These are phyloP conservation scores for Globisporangium emineosum DNA, from an alignment of 352 stramenopile genomes.

Conservation along the genomic window DNA sequence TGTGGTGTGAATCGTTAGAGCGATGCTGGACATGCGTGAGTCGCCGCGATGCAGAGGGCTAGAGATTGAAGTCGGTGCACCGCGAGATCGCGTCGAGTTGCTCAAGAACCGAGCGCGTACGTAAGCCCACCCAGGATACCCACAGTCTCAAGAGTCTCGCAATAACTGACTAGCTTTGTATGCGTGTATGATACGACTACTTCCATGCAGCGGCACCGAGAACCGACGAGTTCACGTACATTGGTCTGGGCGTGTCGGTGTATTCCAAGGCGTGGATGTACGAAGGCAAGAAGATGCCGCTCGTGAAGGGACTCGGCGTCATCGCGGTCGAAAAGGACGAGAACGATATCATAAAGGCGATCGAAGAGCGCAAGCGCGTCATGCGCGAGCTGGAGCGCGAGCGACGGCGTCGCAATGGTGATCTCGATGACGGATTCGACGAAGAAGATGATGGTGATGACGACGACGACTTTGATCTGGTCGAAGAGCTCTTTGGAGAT, in stretches of 20 bases:
- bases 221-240: constrained; percentile 52
- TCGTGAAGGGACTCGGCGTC: constrained; percentile 48
- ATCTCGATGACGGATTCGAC: constrained; percentile 14
- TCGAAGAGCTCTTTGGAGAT: constrained; percentile 23
- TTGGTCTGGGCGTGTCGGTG: constrained; percentile 56
- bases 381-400: constrained; percentile 38
- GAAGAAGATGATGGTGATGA: constrained; percentile 33
- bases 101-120: constrained; percentile 43
- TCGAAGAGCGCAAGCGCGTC: constrained; percentile 66
- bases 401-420: constrained; percentile 24
- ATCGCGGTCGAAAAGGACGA: constrained; percentile 47
- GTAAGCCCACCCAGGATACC: too few relatives aligned
- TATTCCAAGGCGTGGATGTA: constrained; percentile 63
- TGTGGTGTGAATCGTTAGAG: constrained; percentile 9
- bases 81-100: constrained; percentile 42
- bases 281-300: constrained; percentile 48
- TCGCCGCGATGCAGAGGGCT: constrained; percentile 56
- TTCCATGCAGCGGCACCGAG: constrained; percentile 30
- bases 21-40: constrained; percentile 50
- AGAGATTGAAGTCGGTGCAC: constrained; percentile 35
- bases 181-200: background rate
- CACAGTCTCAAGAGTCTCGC: background rate
- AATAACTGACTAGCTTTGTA: background rate
- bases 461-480: constrained; percentile 34
- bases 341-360: constrained; percentile 52